Evolutionary conservation across 2,329 filamentous ascomycete species (phyloP), one percentile per base, ranked within the genome.

Genomic region (Furcasterigmium sp.): DNA sequence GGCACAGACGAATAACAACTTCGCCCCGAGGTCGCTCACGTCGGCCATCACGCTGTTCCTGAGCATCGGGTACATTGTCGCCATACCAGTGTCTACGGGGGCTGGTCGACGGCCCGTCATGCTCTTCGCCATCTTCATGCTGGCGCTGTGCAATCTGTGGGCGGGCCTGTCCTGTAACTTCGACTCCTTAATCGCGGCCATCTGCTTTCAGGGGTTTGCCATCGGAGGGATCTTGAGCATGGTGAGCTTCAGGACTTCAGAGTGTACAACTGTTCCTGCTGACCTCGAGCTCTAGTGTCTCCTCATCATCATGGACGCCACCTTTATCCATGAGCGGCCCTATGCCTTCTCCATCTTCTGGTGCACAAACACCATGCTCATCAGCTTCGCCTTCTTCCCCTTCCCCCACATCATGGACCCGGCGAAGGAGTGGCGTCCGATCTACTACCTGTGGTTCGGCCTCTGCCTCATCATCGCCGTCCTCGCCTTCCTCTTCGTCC

Each of bases 311-410:
- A 61, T 68, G 26, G 63, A 67, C 41, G 44, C 67, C 29, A 63
- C 63, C 1, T 67, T 64, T 48, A 65, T 67, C 30, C 56, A 64
- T 38, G 57, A 66, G 44, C 56, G 64, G 3, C 59, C 64, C 0
- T 49, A 50, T 19, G 58, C 56, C 3, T 51, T 68, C 20, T 61
- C 62, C 1, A 42, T 58, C 5, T 56, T 60, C 37, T 67, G 62
- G 62, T 56, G 56, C n/a, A 4, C 61, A 2, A 51, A 53, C 2
- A 54, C 51, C 7, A 49, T 47, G 13, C 37, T 57, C 2, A 56
- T 58, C 6, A 50, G 64, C 2, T 46, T 54, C 3, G n/a, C 57
- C 0, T 49, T 61, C 2, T 61, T 61, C 0, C 47, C 51, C 6
- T 49, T 65, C 3, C 50, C 59, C 2, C 38, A 51, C 4, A 42